Evolutionary conservation across 306 rosid genomes (phyloP).

Genomic region (Dryas drummondii): DNA sequence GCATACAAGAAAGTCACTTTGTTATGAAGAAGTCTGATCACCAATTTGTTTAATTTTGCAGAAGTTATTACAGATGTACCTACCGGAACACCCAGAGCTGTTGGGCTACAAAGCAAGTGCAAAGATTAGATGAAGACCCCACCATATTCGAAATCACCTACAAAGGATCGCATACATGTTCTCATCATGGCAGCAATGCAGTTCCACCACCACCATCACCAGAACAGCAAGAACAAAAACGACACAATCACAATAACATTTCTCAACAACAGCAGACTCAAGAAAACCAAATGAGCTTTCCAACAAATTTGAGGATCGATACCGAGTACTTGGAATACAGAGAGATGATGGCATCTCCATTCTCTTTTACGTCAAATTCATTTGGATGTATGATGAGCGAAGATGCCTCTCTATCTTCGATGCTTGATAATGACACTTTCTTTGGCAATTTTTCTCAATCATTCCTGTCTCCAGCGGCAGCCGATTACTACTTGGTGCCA

Average conservation of each 20-base stretch:
- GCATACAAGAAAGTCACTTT: neutral
- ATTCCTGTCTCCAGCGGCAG: slow-evolving; percentile 42
- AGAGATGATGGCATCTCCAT: slow-evolving; percentile 41
- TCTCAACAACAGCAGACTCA: slow-evolving; percentile 32
- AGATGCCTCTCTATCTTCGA: slow-evolving; percentile 31
- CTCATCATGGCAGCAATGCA: slow-evolving; percentile 51
- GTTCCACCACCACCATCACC: slow-evolving; percentile 56
- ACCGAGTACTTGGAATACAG: slow-evolving; percentile 37
- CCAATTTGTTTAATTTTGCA: slow-evolving; percentile 44
- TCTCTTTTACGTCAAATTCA: slow-evolving; percentile 63
- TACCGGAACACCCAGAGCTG: slow-evolving; percentile 72
- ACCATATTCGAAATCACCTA: slow-evolving; percentile 74
- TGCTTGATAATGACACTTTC: slow-evolving; percentile 34
- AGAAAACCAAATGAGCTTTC: slow-evolving; percentile 20
- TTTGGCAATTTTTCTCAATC: slow-evolving; percentile 41
- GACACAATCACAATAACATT: slow-evolving; percentile 4
- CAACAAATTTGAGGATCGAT: slow-evolving; percentile 26
- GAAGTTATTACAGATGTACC: slow-evolving; percentile 97
- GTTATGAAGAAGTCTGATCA: slow-evolving; percentile 27
- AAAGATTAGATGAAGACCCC: slow-evolving; percentile 88
- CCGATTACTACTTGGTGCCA: slow-evolving; percentile 39
- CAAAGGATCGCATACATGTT: slow-evolving; percentile 75
- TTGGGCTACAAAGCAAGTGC: slow-evolving; percentile 93
- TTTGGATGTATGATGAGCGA: slow-evolving; percentile 36
- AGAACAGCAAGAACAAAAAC: slow-evolving; percentile 49